Evolutionary conservation across 352 stramenopile genomes (phyloP).

Genomic region (Globisporangium alternatum): DNA sequence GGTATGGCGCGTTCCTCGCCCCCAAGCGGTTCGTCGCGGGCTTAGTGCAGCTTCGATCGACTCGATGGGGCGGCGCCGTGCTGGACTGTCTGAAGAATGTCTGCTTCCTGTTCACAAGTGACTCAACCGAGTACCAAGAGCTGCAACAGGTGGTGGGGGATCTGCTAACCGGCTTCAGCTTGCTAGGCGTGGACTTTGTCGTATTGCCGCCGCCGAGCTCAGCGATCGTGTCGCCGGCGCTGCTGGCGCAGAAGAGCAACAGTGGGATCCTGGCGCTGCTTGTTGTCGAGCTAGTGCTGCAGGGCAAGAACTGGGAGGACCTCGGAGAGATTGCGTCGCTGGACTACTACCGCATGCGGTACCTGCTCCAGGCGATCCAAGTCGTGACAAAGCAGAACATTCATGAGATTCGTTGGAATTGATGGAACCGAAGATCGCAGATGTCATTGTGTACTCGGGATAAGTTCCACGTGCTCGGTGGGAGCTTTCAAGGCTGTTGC

Average conservation of each 20-base stretch:
- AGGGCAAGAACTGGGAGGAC: conserved; percentile 8
- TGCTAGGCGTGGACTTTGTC: background rate
- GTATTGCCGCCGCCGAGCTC: background rate
- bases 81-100: background rate
- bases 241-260: background rate
- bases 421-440: background rate
- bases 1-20: conserved; percentile 13
- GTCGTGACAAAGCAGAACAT: conserved; percentile 2
- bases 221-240: background rate
- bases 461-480: background rate
- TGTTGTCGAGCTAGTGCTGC: conserved; percentile 11
- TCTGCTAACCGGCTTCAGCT: background rate
- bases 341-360: conserved; percentile 2
- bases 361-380: background rate
- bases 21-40: conserved; percentile 5
- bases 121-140: background rate
- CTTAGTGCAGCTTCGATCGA: conserved; percentile 5
- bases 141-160: background rate
- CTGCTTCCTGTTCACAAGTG: conserved; percentile 6
- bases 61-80: conserved; percentile 8
- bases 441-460: background rate
- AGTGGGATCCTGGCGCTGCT: conserved; percentile 15
- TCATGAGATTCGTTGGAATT: background rate
- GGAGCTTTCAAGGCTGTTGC: too few relatives aligned
- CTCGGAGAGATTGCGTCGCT: background rate